Evolutionary conservation across 2,329 filamentous ascomycete genomes (phyloP).

Genomic region (Blastomyces gilchristii): DNA sequence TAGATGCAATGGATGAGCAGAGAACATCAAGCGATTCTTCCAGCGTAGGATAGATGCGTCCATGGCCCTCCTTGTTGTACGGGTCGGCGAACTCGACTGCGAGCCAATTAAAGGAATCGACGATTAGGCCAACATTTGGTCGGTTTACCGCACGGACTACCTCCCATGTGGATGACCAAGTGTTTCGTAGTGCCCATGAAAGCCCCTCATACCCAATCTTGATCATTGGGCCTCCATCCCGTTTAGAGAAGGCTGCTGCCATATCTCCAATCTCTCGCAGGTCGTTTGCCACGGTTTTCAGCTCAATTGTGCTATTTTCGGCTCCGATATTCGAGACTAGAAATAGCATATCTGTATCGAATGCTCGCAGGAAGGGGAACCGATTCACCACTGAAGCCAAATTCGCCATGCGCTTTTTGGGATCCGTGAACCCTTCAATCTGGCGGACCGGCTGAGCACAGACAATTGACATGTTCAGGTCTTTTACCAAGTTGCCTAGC

Average conservation of each 20-base stretch:
- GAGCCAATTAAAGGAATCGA: constrained; percentile 6
- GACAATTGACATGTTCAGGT: constrained; percentile 2
- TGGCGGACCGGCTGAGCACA: constrained; percentile 5
- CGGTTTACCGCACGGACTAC: constrained; percentile 5
- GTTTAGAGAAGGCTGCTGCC: constrained; percentile 1
- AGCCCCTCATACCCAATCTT: constrained; percentile 5
- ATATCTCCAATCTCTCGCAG: constrained; percentile 5
- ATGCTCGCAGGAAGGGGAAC: constrained; percentile 4
- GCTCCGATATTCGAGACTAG: constrained; percentile 4
- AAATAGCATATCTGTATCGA: constrained; percentile 4
- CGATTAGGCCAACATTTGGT: constrained; percentile 3
- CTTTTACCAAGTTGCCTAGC: constrained; percentile 2
- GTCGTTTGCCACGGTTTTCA: constrained; percentile 4
- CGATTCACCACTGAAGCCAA: neutral
- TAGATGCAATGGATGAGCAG: constrained; percentile 5
- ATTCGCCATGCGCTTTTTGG: neutral
- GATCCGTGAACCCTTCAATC: constrained; percentile 1
- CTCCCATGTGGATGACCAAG: constrained; percentile 8
- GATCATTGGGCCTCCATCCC: constrained; percentile 6
- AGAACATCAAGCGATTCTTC: constrained; percentile 5
- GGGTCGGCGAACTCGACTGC: constrained; percentile 6
- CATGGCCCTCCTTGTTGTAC: constrained; percentile 6
- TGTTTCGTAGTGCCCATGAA: constrained; percentile 4
- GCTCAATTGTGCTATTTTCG: constrained; percentile 4
- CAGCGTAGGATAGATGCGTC: constrained; percentile 4